These are phyloP conservation scores for Geotrichum bryndzae DNA, from an alignment of 1,139 yeast species.

Conservation along the genomic window DNA sequence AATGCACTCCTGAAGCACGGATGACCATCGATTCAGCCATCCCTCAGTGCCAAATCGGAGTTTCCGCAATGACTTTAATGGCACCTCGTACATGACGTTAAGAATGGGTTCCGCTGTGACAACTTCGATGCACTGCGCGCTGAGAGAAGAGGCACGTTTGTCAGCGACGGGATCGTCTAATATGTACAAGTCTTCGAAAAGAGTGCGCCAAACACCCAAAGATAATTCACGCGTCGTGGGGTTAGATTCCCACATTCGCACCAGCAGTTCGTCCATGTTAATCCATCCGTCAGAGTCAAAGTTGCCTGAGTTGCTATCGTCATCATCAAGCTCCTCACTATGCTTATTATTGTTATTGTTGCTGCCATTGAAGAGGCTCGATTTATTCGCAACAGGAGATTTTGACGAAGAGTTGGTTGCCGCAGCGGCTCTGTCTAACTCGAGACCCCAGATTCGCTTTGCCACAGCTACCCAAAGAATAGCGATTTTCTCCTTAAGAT, in stretches of 20 bases:
- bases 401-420: not conserved
- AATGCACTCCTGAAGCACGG: conserved; percentile 48
- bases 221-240: conserved; percentile 64
- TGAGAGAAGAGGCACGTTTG: conserved; percentile 68
- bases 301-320: not conserved
- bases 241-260: conserved; percentile 65
- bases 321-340: not conserved
- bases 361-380: conserved; percentile 6
- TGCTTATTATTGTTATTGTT: conserved; percentile 6
- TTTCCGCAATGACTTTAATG: conserved; percentile 39
- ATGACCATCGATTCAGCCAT: conserved; percentile 80
- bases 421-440: conserved; percentile 11
- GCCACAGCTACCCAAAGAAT: conserved; percentile 88
- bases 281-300: conserved; percentile 63
- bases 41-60: conserved; percentile 59
- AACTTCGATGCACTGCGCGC: conserved; percentile 77
- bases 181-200: conserved; percentile 90
- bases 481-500: conserved; percentile 82
- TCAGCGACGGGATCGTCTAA: conserved; percentile 88
- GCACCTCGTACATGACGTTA: conserved; percentile 63
- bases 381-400: not conserved
- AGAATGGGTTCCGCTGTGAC: conserved; percentile 67
- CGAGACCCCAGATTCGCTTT: conserved; percentile 84
- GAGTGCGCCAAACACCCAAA: conserved; percentile 68
- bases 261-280: conserved; percentile 74